Percentiles rank a stretch among this genome's conserved stretches.
Evolutionary conservation across 306 rosid genomes (phyloP).

Genomic region (Vigna hirtella): DNA sequence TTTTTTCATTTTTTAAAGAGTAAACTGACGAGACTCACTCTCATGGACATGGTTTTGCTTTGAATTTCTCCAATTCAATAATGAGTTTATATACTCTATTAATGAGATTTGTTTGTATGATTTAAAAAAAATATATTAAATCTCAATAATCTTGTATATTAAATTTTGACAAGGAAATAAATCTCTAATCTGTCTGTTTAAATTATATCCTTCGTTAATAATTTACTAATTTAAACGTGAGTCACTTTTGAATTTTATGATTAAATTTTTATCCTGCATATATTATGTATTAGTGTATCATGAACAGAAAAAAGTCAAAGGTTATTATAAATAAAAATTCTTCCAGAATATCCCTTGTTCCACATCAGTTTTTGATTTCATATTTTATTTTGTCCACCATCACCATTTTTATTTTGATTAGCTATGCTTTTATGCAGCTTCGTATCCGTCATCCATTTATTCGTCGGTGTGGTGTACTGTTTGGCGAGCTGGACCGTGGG

Average conservation of each 20-base stretch:
- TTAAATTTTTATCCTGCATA: background rate
- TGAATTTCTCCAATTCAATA: background rate
- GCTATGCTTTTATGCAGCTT: constrained; percentile 61
- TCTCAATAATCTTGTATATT: background rate
- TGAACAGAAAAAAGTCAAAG: background rate
- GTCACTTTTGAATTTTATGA: constrained; percentile 9
- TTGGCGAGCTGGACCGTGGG: constrained; percentile 83
- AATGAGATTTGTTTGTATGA: background rate
- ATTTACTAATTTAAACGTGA: background rate
- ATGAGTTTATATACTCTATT: background rate
- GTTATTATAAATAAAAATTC: background rate
- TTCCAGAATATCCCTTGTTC: background rate
- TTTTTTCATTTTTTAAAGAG: no score
- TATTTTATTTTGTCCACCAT: no score
- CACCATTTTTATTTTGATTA: background rate
- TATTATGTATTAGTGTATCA: background rate
- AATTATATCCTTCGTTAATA: background rate
- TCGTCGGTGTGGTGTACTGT: constrained; percentile 91
- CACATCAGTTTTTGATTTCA: background rate
- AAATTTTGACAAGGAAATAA: background rate
- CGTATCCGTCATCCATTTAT: constrained; percentile 87
- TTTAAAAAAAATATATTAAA: background rate
- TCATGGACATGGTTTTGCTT: no score
- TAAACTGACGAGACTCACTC: no score
- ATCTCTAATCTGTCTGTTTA: background rate